A percentile compares a stretch with the other conserved stretches of the same genome.
These are phyloP conservation scores for Chlorophyllum brunneum DNA, from an alignment of 768 basidiomycete genomes.

Conservation along the genomic window DNA sequence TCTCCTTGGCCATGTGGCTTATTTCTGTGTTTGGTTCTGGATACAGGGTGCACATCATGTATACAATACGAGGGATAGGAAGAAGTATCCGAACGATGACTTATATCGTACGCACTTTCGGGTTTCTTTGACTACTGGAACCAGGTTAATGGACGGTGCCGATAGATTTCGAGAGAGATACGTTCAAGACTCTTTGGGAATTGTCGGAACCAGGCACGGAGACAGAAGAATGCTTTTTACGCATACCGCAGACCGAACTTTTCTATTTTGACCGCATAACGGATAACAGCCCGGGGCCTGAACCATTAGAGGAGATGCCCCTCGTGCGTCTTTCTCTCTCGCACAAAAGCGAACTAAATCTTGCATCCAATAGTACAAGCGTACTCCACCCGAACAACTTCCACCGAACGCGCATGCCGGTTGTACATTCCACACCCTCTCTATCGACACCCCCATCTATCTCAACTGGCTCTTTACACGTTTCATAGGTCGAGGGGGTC, in stretches of 20 bases:
- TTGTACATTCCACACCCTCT: constrained; percentile 59
- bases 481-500: constrained; percentile 64
- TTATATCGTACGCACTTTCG: constrained; percentile 2
- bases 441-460: constrained; percentile 69
- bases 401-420: constrained; percentile 38
- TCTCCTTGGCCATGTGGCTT: no score
- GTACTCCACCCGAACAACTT: constrained; percentile 29
- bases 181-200: constrained; percentile 71
- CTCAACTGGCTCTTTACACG: constrained; percentile 65
- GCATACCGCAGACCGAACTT: constrained; percentile 61
- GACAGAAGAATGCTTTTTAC: constrained; percentile 60
- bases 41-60: constrained; percentile 78
- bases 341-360: background rate
- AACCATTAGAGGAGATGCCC: constrained; percentile 52
- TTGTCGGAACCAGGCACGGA: constrained; percentile 57
- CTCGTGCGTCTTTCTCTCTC: constrained; percentile 31
- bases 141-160: background rate
- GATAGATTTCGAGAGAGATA: constrained; percentile 69
- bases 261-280: constrained; percentile 33
- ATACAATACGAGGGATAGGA: constrained; percentile 33
- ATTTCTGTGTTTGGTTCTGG: background rate
- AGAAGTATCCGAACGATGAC: constrained; percentile 1
- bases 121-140: background rate
- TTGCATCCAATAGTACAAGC: constrained; percentile 33
- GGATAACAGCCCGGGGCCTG: constrained; percentile 24